phyloP scores from a whole-genome alignment of 768 basidiomycete species.

The Suillus placidus region DNA sequence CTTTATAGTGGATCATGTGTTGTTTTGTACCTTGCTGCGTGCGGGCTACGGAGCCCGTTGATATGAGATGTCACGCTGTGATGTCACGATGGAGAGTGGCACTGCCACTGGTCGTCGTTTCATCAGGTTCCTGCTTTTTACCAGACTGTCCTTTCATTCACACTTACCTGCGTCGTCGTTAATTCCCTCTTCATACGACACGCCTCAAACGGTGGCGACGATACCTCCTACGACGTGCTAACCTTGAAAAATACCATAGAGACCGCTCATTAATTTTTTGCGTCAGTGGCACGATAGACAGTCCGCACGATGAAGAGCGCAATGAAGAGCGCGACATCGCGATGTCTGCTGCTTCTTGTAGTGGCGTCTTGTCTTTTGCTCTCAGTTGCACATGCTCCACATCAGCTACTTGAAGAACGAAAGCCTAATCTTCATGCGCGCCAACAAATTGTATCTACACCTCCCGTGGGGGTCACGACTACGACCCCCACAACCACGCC shows the following conservation, averaged over 20 bases:
- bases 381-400: constrained; percentile 28
- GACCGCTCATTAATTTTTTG: constrained; percentile 24
- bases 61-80: constrained; percentile 3
- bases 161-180: constrained; percentile 8
- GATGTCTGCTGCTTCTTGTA: constrained; percentile 30
- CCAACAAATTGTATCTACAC: constrained; percentile 3
- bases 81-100: constrained; percentile 22
- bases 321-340: constrained; percentile 26
- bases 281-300: constrained; percentile 12
- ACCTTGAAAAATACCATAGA: constrained; percentile 27
- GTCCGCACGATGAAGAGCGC: constrained; percentile 18
- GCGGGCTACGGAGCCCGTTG: background rate
- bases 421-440: constrained; percentile 20
- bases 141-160: constrained; percentile 11
- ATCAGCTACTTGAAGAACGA: constrained; percentile 20
- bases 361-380: constrained; percentile 29
- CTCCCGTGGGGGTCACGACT: constrained; percentile 7
- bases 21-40: background rate
- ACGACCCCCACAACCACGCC: constrained; percentile 13
- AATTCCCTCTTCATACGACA: background rate
- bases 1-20: background rate
- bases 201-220: constrained; percentile 8
- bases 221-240: constrained; percentile 20
- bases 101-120: constrained; percentile 21
- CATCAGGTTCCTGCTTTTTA: constrained; percentile 15